A percentile compares a stretch with the other conserved stretches of the same genome.
Evolutionary conservation across 2,329 filamentous ascomycete genomes (phyloP).

Genomic region (Aspergillus tubingensis): DNA sequence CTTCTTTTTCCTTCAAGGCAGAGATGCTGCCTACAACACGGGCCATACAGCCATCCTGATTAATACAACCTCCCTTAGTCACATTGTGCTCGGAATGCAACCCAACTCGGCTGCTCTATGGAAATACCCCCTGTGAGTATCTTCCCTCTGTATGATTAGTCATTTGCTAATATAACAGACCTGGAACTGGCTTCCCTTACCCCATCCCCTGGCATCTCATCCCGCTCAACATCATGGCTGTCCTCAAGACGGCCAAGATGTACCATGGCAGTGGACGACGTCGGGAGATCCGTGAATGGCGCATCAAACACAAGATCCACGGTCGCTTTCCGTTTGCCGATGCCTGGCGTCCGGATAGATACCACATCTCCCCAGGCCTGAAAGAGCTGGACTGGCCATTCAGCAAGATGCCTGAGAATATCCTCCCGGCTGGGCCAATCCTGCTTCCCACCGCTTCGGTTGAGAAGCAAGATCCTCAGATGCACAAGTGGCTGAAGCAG

Average conservation of each 20-base stretch:
- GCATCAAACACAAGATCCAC: conserved; percentile 29
- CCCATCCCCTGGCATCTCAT: conserved; percentile 50
- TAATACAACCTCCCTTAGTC: conserved; percentile 51
- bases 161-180: conserved; percentile 28
- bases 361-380: conserved; percentile 33
- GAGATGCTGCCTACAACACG: conserved; percentile 46
- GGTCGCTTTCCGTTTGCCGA: conserved; percentile 31
- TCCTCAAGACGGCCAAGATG: conserved; percentile 33
- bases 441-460: conserved; percentile 39
- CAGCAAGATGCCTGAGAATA: conserved; percentile 38
- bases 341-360: conserved; percentile 28
- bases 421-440: conserved; percentile 53
- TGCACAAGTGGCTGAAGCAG: conserved; percentile 47
- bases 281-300: conserved; percentile 26
- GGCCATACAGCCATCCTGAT: conserved; percentile 41
- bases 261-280: conserved; percentile 28
- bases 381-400: conserved; percentile 46
- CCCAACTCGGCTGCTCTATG: conserved; percentile 34
- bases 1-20: conserved; percentile 46
- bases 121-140: conserved; percentile 38
- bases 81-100: conserved; percentile 43
- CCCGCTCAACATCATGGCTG: conserved; percentile 45
- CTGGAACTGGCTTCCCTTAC: conserved; percentile 49
- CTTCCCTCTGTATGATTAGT: not conserved
- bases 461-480: conserved; percentile 42